These are phyloP conservation scores for Podospora sp. DNA, from an alignment of 495 filamentous ascomycete genomes.

Conservation along the genomic window DNA sequence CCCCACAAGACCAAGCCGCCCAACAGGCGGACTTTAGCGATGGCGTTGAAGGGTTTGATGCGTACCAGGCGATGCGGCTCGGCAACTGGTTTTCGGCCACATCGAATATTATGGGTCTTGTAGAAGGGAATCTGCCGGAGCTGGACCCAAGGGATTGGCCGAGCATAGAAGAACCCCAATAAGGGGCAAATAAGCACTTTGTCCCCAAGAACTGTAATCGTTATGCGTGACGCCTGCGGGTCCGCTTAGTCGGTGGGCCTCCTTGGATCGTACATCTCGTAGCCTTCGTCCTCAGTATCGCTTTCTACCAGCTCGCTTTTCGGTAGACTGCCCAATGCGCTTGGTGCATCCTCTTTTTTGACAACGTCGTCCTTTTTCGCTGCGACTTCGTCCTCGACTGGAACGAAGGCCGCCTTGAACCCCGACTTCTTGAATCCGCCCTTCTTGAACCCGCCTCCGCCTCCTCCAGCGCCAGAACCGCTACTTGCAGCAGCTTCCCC, in stretches of 20 bases:
- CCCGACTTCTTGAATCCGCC: conserved; percentile 54
- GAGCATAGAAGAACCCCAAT: conserved; percentile 17
- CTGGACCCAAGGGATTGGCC: conserved; percentile 47
- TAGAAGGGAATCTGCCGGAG: conserved; percentile 60
- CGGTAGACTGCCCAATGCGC: conserved; percentile 17
- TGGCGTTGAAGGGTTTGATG: conserved; percentile 23
- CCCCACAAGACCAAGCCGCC: conserved; percentile 26
- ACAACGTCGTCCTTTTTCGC: conserved; percentile 23
- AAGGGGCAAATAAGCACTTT: neutral
- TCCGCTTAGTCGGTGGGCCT: conserved; percentile 56
- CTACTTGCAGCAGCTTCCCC: conserved; percentile 37
- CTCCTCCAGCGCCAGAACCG: conserved; percentile 14
- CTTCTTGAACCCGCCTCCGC: conserved; percentile 56
- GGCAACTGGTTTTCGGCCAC: conserved; percentile 72
- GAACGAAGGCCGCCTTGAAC: conserved; percentile 57
- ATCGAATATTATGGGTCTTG: conserved; percentile 63
- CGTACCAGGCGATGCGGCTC: conserved; percentile 50
- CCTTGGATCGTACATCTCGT: conserved; percentile 58
- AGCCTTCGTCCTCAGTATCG: conserved; percentile 62
- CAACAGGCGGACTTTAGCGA: neutral
- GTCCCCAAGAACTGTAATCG: neutral
- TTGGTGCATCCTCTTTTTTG: conserved; percentile 26
- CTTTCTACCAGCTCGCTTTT: conserved; percentile 48
- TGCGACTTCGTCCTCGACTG: conserved; percentile 33
- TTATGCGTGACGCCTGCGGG: too few species aligned